Evolutionary conservation across 352 stramenopile species (phyloP).

Genomic region (Plasmopara halstedii): DNA sequence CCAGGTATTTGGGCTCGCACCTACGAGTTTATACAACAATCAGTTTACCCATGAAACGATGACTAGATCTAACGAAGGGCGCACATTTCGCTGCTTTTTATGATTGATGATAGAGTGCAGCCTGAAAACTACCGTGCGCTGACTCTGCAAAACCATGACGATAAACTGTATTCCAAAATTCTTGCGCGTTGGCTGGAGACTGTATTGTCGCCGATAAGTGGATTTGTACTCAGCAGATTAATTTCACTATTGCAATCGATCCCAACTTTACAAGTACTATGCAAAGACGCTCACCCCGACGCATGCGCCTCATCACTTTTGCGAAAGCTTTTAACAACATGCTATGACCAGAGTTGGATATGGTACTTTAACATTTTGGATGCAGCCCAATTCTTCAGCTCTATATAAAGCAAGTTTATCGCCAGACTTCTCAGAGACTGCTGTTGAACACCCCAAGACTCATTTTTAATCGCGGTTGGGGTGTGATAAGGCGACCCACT

Average conservation of each 20-base stretch:
- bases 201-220: neutral
- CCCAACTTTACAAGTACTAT: slow-evolving; percentile 1
- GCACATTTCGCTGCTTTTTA: slow-evolving; percentile 7
- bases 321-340: slow-evolving; percentile 4
- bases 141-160: slow-evolving; percentile 11
- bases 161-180: slow-evolving; percentile 5
- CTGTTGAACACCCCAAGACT: slow-evolving; percentile 6
- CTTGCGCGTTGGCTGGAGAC: neutral
- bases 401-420: slow-evolving; percentile 8
- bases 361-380: too few relatives aligned
- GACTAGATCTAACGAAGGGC: too few relatives aligned
- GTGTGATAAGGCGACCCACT: slow-evolving; percentile 14
- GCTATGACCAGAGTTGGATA: too few relatives aligned
- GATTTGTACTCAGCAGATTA: slow-evolving; percentile 1
- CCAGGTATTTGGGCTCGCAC: too few relatives aligned
- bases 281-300: neutral
- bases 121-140: slow-evolving; percentile 7
- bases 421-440: slow-evolving; percentile 1
- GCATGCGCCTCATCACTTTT: slow-evolving; percentile 3
- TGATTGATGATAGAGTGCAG: neutral
- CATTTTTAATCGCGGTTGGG: neutral
- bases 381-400: slow-evolving; percentile 2
- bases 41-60: slow-evolving; percentile 4
- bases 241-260: slow-evolving; percentile 4
- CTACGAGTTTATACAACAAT: slow-evolving; percentile 5